Conservation (phyloP, 352 stramenopile genomes). For the Pythium utonaiense region DNA sequence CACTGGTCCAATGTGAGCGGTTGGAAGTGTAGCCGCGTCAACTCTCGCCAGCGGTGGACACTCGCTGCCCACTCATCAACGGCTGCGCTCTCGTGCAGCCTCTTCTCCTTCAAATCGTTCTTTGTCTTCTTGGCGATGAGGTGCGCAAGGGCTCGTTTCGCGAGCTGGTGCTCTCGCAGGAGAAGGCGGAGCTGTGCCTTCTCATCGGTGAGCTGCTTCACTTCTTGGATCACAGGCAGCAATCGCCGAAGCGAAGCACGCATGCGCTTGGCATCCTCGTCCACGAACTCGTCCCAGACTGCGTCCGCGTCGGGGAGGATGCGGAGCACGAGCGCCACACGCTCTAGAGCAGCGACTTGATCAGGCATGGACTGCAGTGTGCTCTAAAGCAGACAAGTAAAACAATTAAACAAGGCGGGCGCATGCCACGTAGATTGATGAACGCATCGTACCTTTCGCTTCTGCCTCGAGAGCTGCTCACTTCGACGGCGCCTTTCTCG, state of each 20-base stretch:
- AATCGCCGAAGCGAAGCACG: not conserved
- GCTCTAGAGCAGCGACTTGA: no score
- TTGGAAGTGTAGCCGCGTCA: not conserved
- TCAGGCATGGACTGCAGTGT: no score
- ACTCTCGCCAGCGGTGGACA: not conserved
- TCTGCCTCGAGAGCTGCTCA: no score
- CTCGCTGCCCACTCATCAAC: not conserved
- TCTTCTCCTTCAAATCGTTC: not conserved
- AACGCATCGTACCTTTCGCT: no score
- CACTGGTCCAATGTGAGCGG: not conserved
- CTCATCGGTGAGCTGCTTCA: not conserved
- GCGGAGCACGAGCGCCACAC: not conserved
- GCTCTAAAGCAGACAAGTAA: no score
- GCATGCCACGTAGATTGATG: no score
- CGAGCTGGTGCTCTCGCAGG: not conserved
- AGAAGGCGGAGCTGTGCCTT: not conserved
- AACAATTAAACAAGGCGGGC: no score
- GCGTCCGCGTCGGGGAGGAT: not conserved
- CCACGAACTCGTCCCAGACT: not conserved
- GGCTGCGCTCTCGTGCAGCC: not conserved
- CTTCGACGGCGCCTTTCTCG: no score
- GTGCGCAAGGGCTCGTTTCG: not conserved
- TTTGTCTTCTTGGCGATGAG: not conserved
- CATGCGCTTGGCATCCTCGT: not conserved
- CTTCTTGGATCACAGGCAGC: not conserved